Conservation (phyloP, 2,329 filamentous ascomycete genomes). For the Fusarium praegraminearum region DNA sequence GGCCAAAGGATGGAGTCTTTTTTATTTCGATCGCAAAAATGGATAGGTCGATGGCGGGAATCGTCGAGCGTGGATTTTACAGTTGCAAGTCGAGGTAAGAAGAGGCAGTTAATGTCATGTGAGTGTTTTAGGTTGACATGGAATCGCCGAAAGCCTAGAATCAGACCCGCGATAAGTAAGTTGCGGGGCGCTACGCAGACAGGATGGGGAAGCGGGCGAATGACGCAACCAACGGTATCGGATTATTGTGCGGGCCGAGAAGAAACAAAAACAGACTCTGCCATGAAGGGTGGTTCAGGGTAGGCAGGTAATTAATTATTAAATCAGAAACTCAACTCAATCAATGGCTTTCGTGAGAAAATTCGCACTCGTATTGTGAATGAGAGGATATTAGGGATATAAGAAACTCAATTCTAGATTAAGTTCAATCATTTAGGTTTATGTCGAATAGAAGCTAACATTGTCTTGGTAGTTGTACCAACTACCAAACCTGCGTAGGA, state of each 20-base stretch:
- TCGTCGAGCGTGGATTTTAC: slow-evolving; percentile 1
- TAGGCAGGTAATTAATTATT: neutral
- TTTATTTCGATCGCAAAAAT: neutral
- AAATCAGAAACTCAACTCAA: neutral
- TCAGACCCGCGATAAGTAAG: slow-evolving; percentile 13
- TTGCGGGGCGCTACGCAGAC: slow-evolving; percentile 37
- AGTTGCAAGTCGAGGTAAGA: slow-evolving; percentile 1
- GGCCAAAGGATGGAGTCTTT: neutral
- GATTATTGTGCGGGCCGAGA: slow-evolving; percentile 19
- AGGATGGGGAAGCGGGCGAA: slow-evolving; percentile 37
- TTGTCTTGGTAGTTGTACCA: no score
- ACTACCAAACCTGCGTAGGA: no score
- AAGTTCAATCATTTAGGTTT: no score
- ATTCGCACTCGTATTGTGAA: neutral
- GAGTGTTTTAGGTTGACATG: slow-evolving; percentile 38
- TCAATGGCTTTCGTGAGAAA: neutral
- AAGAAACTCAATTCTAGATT: neutral
- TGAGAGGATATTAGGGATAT: neutral
- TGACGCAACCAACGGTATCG: slow-evolving; percentile 38
- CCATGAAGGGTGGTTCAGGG: slow-evolving; percentile 13
- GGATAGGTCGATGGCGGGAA: neutral
- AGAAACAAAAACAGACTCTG: no score
- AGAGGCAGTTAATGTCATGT: slow-evolving; percentile 41
- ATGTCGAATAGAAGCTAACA: no score
- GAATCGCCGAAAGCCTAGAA: slow-evolving; percentile 42